Base-by-base conservation (phyloP, 495 filamentous ascomycete species). In the Symbiotaphrina buchneri region DNA sequence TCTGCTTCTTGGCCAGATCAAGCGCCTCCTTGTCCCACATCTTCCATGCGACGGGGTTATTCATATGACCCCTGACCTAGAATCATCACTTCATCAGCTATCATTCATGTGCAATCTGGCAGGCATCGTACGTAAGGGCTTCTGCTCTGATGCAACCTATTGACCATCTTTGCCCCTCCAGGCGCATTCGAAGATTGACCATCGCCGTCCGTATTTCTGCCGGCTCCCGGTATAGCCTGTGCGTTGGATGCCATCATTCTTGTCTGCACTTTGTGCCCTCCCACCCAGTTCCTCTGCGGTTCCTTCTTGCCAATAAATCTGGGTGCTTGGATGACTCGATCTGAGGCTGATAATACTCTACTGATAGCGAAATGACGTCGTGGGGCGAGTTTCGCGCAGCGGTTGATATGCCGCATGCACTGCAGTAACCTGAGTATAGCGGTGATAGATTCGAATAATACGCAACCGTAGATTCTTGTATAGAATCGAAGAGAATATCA, bases 31-130 rank as follows among this genome's bases (percentile, higher is more conserved):
- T 59, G 41, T 71, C 70, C 70, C 91, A 84, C 28, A 77, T 58
- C 54, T 95, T 90, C 87, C 87, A 97, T 31, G 78, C 77, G 21
- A 95, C 85, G 5, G 73, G 73, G 43, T 91, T 92, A 39, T 77
- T 59, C 52, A 71, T 68, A 43, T 93, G 82, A 11, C 55, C 68
- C 34, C 78, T 69, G 17, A 94, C 74, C 69, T 77, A 40, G 25
- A 7, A 27, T 20, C 27, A 23, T 33, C 26, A 43, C 21, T 8
- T 8, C 8, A 25, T 30, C 14, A 30, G 30, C n/a, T 10, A 15
- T 10, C 19, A 14, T 22, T 19, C 30, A 15, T 25, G 8, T 15
- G 30, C 4, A 10, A 6, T 8, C 8, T 5, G 17, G 22, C 15
- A 10, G 27, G 17, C 15, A 18, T 14, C 64, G 54, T 47, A 75